phyloP scores from a whole-genome alignment of 176 grass and related monocot species.

The Paspalum vaginatum region DNA sequence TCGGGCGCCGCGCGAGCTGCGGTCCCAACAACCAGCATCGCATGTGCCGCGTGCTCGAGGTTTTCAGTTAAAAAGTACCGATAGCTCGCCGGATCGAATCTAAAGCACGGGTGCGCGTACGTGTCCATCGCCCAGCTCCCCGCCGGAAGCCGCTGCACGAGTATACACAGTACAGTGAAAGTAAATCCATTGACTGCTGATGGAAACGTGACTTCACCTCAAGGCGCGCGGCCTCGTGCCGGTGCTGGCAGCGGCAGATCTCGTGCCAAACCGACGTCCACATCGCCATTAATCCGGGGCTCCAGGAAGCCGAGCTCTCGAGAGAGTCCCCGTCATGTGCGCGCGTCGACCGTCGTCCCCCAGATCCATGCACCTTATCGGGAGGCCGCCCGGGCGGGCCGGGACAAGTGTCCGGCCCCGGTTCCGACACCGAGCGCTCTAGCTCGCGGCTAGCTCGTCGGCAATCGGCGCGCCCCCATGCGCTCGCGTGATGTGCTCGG shows the following conservation, averaged over 20 bases:
- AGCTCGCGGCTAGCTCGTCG: constrained; percentile 1
- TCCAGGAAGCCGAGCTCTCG: neutral
- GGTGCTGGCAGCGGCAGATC: too few species aligned
- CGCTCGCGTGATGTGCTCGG: neutral
- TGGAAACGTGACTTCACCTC: neutral
- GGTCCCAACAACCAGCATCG: neutral
- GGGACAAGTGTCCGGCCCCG: neutral
- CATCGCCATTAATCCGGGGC: constrained; percentile 14
- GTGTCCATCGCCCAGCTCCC: neutral
- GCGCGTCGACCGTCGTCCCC: neutral
- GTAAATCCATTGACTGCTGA: neutral
- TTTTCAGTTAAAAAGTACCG: neutral
- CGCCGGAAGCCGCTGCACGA: neutral
- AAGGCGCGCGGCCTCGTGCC: too few species aligned
- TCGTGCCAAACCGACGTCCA: neutral
- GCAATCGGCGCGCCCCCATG: constrained; percentile 24
- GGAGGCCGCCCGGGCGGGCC: neutral
- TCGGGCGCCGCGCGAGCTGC: neutral
- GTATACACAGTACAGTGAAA: neutral
- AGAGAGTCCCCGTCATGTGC: constrained; percentile 24
- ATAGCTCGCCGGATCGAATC: neutral
- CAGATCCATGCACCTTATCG: constrained; percentile 37
- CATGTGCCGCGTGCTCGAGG: constrained; percentile 27
- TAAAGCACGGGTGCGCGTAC: neutral
- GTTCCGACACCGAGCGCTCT: constrained; percentile 1